phyloP scores from a whole-genome alignment of 305 asterid genomes.

The Fraxinus angustifolia region DNA sequence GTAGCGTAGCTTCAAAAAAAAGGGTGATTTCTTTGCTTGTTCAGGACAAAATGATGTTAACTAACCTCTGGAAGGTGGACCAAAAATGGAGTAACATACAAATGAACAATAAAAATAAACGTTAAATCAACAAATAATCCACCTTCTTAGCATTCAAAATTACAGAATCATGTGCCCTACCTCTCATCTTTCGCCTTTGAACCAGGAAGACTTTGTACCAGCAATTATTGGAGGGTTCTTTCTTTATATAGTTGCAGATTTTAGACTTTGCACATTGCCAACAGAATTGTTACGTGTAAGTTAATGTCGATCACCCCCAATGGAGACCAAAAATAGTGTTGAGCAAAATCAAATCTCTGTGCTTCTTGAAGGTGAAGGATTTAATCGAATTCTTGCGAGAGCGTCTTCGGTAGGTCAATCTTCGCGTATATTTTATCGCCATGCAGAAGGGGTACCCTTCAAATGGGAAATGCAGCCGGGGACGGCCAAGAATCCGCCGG shows the following conservation, averaged over 20 bases:
- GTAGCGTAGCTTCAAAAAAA: conserved; percentile 43
- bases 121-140: conserved; percentile 29
- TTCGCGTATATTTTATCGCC: conserved; percentile 43
- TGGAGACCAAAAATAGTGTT: conserved; percentile 11
- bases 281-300: neutral
- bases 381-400: conserved; percentile 46
- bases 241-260: conserved; percentile 15
- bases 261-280: neutral
- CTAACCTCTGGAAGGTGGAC: conserved; percentile 20
- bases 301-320: neutral
- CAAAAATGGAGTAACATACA: neutral
- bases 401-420: conserved; percentile 49
- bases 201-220: conserved; percentile 25
- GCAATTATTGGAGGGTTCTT: neutral
- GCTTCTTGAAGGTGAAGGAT: conserved; percentile 49
- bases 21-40: conserved; percentile 56
- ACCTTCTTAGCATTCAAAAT: conserved; percentile 10
- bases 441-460: conserved; percentile 69
- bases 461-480: conserved; percentile 82
- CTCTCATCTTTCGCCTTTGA: conserved; percentile 49
- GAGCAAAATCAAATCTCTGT: conserved; percentile 33
- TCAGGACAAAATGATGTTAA: conserved; percentile 31
- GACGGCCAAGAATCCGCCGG: conserved; percentile 49
- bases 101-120: neutral
- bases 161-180: conserved; percentile 49